Evolutionary conservation across 176 grass and related monocot genomes (phyloP).

Genomic region (Miscanthus lutarioriparius): DNA sequence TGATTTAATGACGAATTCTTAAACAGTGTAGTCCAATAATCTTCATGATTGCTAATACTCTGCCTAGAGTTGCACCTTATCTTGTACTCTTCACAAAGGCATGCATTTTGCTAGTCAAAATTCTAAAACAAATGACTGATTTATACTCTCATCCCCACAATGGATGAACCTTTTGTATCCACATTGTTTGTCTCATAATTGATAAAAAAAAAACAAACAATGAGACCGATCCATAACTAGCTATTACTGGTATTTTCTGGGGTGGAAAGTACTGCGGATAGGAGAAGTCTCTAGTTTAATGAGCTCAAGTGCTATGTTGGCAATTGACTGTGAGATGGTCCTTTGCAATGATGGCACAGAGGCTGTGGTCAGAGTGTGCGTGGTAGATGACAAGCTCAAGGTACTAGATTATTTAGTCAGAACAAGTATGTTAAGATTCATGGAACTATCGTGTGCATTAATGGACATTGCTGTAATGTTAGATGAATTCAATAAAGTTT

Average conservation of each 20-base stretch:
- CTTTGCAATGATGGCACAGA: constrained; percentile 78
- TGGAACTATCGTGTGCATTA: not conserved
- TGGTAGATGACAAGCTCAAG: constrained; percentile 71
- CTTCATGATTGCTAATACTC: not conserved
- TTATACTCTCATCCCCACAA: not conserved
- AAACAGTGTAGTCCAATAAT: not conserved
- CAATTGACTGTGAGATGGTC: constrained; percentile 88
- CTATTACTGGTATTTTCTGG: constrained; percentile 42
- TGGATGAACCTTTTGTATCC: not conserved
- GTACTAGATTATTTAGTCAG: constrained; percentile 42
- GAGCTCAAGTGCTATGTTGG: constrained; percentile 53
- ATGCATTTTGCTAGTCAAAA: not conserved
- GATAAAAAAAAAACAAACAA: constrained; percentile 8
- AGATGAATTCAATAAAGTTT: not conserved
- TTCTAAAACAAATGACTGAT: not conserved
- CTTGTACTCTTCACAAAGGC: not conserved
- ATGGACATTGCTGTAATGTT: not conserved
- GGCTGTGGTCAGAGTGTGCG: constrained; percentile 75
- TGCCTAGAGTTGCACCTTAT: not conserved
- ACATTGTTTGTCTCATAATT: not conserved
- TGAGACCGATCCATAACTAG: not conserved
- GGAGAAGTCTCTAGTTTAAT: constrained; percentile 43
- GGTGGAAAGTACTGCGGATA: constrained; percentile 55
- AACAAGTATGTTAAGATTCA: constrained; percentile 2
- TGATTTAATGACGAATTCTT: not conserved